Percentiles rank a stretch among this genome's conserved stretches.
Conservation (phyloP, 139 green algal species). For the Tetradesmus lagerheimii region DNA sequence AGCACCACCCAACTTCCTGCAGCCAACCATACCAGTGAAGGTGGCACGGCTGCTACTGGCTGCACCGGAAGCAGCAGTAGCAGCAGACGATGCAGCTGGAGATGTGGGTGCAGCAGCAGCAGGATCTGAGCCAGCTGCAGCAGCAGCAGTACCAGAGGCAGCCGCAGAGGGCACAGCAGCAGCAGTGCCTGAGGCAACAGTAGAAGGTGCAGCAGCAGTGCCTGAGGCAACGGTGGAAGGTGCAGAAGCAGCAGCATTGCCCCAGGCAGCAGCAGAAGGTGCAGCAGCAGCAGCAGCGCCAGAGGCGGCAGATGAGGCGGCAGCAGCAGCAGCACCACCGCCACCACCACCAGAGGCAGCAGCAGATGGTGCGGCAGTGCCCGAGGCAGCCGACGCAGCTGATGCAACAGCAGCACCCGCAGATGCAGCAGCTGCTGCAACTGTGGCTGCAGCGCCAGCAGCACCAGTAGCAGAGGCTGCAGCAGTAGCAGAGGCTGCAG, state of each 20-base stretch:
- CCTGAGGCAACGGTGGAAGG: too few relatives aligned
- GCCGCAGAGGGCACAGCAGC: background rate
- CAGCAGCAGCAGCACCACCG: background rate
- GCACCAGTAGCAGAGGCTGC: background rate
- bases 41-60: too few relatives aligned
- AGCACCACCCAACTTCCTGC: too few relatives aligned
- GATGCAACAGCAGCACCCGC: background rate
- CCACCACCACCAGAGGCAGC: background rate
- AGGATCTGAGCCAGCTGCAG: background rate
- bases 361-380: background rate
- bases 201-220: background rate
- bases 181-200: background rate
- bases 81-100: background rate
- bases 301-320: background rate
- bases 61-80: background rate
- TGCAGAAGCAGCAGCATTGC: background rate
- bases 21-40: too few relatives aligned
- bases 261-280: background rate
- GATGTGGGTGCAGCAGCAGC: background rate
- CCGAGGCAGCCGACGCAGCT: background rate
- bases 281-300: background rate
- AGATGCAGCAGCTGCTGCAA: background rate
- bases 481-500: background rate
- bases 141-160: background rate
- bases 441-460: background rate